Percentiles rank a stretch among this genome's conserved stretches.
These are phyloP conservation scores for Cytidiella melzeri DNA, from an alignment of 768 basidiomycete species.

Conservation along the genomic window DNA sequence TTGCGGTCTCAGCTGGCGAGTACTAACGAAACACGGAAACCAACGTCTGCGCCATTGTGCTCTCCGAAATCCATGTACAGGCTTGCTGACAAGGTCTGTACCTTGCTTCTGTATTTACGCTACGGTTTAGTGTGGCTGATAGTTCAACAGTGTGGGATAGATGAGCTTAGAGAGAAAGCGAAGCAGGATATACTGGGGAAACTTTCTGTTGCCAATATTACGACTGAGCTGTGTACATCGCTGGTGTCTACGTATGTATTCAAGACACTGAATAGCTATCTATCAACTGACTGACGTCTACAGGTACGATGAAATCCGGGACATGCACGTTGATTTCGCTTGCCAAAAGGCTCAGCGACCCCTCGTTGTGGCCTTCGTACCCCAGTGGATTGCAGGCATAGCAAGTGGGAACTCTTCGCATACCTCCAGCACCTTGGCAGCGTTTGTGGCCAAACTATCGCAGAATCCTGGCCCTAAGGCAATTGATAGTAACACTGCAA, in stretches of 20 bases:
- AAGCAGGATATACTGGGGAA: slow-evolving; percentile 11
- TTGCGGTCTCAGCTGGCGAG: slow-evolving; percentile 3
- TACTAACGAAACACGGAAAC: background rate
- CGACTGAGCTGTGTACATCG: slow-evolving; percentile 17
- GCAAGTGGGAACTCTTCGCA: background rate
- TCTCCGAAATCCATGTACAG: slow-evolving; percentile 42
- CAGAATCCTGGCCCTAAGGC: background rate
- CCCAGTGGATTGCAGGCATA: background rate
- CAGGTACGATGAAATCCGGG: slow-evolving; percentile 4
- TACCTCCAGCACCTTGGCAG: background rate
- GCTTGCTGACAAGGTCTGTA: slow-evolving; percentile 32
- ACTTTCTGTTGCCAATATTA: slow-evolving; percentile 15
- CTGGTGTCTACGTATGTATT: slow-evolving; percentile 12
- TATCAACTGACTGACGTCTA: background rate
- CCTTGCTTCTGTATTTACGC: background rate
- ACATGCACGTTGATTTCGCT: slow-evolving; percentile 2
- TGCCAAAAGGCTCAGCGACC: background rate
- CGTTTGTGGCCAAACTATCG: background rate
- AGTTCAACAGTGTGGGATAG: background rate
- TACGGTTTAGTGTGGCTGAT: background rate
- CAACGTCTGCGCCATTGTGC: slow-evolving; percentile 15
- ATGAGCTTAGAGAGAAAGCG: slow-evolving; percentile 10
- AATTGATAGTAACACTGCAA: no score
- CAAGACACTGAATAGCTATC: background rate
- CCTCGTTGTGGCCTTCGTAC: background rate